Evolutionary conservation across 75 land plant species (phyloP).

Genomic region (Sequoia sempervirens): DNA sequence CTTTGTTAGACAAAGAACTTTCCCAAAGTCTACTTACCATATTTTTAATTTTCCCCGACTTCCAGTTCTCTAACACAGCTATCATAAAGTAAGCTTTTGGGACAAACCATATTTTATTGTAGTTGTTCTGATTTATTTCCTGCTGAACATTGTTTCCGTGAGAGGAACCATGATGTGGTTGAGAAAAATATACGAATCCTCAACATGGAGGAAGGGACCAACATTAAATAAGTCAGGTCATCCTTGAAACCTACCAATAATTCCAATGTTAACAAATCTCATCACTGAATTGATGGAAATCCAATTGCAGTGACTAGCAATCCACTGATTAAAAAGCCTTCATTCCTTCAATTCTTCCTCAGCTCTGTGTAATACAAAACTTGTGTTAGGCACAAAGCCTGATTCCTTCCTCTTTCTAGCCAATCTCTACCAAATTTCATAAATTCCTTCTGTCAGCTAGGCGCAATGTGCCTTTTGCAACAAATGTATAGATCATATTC

Average conservation of each 20-base stretch:
- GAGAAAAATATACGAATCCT: background rate
- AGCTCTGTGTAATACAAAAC: constrained; percentile 49
- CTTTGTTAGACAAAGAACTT: too few species aligned
- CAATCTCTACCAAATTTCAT: constrained; percentile 20
- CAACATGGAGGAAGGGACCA: background rate
- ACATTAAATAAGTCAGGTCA: background rate
- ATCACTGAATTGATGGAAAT: constrained; percentile 9
- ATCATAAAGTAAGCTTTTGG: background rate
- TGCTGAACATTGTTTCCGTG: background rate
- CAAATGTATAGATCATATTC: constrained; percentile 38
- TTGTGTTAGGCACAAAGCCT: constrained; percentile 46
- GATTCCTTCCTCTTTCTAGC: constrained; percentile 40
- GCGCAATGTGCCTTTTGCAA: constrained; percentile 28
- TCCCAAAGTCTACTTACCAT: too few species aligned
- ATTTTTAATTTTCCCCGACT: background rate
- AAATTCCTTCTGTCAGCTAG: constrained; percentile 34
- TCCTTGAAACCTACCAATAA: constrained; percentile 9
- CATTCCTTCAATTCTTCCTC: constrained; percentile 56
- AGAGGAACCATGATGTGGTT: background rate
- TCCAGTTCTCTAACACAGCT: too few species aligned
- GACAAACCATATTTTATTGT: background rate
- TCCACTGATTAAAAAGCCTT: constrained; percentile 44
- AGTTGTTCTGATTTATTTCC: background rate
- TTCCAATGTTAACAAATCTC: constrained; percentile 2
- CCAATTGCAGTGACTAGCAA: constrained; percentile 47